Conservation (phyloP, 768 basidiomycete species). For the Lyophyllum semitale region DNA sequence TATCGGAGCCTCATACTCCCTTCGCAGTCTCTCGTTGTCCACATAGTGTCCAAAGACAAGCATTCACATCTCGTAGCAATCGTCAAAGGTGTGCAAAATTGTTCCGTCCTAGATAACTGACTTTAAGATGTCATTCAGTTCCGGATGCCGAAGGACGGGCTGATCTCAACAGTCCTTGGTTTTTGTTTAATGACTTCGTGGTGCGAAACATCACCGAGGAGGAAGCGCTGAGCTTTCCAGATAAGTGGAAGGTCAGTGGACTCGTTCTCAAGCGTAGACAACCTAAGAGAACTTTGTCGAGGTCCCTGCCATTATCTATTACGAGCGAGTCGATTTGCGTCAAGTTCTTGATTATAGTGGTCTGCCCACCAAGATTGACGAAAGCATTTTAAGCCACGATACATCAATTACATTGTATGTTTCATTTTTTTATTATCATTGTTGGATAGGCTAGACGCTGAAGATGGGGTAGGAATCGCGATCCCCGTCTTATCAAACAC, state of each 20-base stretch:
- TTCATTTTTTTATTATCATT: background rate
- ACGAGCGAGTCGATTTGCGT: slow-evolving; percentile 71
- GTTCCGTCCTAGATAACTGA: background rate
- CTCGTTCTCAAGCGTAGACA: background rate
- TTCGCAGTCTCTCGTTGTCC: slow-evolving; percentile 74
- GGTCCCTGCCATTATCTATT: slow-evolving; percentile 90
- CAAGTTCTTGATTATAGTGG: slow-evolving; percentile 61
- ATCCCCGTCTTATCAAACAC: slow-evolving; percentile 74
- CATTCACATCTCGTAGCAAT: slow-evolving; percentile 87
- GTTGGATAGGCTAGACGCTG: background rate
- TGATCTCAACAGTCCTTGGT: slow-evolving; percentile 67
- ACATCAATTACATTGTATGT: slow-evolving; percentile 85
- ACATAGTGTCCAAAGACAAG: slow-evolving; percentile 71
- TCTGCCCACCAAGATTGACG: slow-evolving; percentile 69
- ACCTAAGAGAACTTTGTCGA: slow-evolving; percentile 27
- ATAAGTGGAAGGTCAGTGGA: slow-evolving; percentile 85
- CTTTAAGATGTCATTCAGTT: slow-evolving; percentile 33
- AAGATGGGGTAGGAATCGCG: slow-evolving; percentile 62
- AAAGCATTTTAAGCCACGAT: slow-evolving; percentile 78
- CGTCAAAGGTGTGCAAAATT: slow-evolving; percentile 62
- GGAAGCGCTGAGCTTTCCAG: slow-evolving; percentile 86
- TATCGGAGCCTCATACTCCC: background rate
- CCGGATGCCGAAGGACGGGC: slow-evolving; percentile 59
- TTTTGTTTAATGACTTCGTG: slow-evolving; percentile 95
- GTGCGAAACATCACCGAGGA: slow-evolving; percentile 83